Evolutionary conservation across 2,329 filamentous ascomycete genomes (phyloP).

Genomic region (Colletotrichum sp.): DNA sequence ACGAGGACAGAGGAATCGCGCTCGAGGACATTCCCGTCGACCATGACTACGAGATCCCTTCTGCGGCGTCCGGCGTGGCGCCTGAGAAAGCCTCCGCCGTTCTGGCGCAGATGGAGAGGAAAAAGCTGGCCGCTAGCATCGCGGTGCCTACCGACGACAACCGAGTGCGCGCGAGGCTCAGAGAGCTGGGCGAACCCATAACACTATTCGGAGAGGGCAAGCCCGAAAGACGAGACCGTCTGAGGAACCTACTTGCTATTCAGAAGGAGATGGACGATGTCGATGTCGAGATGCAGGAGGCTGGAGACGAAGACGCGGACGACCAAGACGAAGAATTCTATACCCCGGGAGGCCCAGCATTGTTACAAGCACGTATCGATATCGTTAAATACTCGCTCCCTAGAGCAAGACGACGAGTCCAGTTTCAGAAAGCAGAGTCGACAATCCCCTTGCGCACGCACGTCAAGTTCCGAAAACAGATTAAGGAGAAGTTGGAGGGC

Average conservation of each 20-base stretch:
- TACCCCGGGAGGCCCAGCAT: constrained; percentile 76
- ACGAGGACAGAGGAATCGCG: constrained; percentile 46
- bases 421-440: constrained; percentile 80
- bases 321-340: constrained; percentile 93
- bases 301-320: constrained; percentile 52
- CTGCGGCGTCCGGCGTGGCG: constrained; percentile 67
- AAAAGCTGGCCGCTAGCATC: constrained; percentile 85
- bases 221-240: constrained; percentile 82
- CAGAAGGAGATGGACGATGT: constrained; percentile 70
- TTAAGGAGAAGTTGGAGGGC: constrained; percentile 81
- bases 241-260: constrained; percentile 80
- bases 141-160: constrained; percentile 94
- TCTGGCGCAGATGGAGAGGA: constrained; percentile 87
- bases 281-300: constrained; percentile 68
- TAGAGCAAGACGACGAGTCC: constrained; percentile 76
- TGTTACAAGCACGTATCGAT: constrained; percentile 77
- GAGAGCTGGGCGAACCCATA: constrained; percentile 90
- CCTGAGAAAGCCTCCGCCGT: constrained; percentile 86
- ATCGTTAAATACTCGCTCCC: constrained; percentile 87
- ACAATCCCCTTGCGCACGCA: constrained; percentile 87
- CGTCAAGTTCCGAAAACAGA: constrained; percentile 86
- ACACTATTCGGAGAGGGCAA: constrained; percentile 93
- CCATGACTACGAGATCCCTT: constrained; percentile 82
- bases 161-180: constrained; percentile 79
- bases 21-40: constrained; percentile 66